phyloP scores from a whole-genome alignment of 768 basidiomycete species.

The Serendipita vermifera region DNA sequence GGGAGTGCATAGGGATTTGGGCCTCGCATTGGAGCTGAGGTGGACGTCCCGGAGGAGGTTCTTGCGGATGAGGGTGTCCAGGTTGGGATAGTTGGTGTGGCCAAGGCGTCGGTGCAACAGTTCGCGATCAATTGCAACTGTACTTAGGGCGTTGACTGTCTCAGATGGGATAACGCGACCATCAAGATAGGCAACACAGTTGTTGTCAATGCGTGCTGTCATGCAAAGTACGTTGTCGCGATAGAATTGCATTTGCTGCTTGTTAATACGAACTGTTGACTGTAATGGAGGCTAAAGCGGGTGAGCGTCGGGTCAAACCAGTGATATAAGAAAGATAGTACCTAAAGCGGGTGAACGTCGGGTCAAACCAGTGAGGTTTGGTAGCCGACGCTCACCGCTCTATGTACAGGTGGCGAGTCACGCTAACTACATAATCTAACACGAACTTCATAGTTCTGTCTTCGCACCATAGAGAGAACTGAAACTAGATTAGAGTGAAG shows the following conservation, averaged over 20 bases:
- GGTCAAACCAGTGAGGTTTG: no score
- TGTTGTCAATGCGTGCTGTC: constrained; percentile 19
- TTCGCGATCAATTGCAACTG: constrained; percentile 18
- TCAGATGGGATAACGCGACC: constrained; percentile 14
- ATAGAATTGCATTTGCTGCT: not conserved
- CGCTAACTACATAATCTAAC: not conserved
- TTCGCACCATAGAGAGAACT: constrained; percentile 4
- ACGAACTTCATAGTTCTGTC: not conserved
- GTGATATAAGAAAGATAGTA: no score
- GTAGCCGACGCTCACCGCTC: no score
- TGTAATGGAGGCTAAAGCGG: no score
- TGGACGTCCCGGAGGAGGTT: constrained; percentile 22
- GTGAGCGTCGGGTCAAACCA: no score
- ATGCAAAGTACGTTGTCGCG: constrained; percentile 10
- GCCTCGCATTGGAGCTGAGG: constrained; percentile 15
- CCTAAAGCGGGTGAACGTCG: no score
- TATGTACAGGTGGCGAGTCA: not conserved
- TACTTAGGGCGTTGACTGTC: constrained; percentile 13
- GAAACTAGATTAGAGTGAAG: constrained; percentile 10
- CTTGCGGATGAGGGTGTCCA: constrained; percentile 14
- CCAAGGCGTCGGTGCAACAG: constrained; percentile 24
- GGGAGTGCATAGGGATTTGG: constrained; percentile 23
- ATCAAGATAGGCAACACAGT: constrained; percentile 19
- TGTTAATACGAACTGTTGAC: not conserved
- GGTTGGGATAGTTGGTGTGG: constrained; percentile 20